Evolutionary conservation across 306 rosid species (phyloP).

Genomic region (Vicia sativa): DNA sequence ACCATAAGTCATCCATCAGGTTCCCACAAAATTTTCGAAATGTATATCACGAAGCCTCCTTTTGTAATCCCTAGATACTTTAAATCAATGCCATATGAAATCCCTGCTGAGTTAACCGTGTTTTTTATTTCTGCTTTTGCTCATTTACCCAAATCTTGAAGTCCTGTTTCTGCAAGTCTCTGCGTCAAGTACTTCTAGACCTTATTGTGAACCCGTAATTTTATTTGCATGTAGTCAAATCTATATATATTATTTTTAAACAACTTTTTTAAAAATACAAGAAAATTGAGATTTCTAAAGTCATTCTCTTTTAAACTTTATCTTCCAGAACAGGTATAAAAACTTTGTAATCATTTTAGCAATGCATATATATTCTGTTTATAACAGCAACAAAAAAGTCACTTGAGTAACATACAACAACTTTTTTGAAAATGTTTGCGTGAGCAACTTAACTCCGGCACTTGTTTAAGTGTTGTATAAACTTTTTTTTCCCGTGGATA

Average conservation of each 20-base stretch:
- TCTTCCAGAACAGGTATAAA: background rate
- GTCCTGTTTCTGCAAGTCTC: background rate
- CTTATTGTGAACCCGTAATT: constrained; percentile 10
- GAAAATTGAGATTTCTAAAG: background rate
- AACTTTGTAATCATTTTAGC: background rate
- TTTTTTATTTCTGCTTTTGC: constrained; percentile 1
- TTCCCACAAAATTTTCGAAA: constrained; percentile 46
- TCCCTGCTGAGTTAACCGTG: constrained; percentile 23
- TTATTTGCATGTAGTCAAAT: constrained; percentile 12
- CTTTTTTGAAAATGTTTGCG: no score
- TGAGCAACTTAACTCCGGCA: no score
- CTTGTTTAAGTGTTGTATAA: no score
- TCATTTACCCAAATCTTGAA: constrained; percentile 7
- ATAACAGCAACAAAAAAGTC: background rate
- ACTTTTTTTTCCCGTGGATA: no score
- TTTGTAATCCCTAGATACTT: constrained; percentile 44
- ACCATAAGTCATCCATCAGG: constrained; percentile 38
- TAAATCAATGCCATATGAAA: constrained; percentile 40
- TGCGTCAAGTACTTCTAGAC: constrained; percentile 5
- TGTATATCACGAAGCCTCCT: constrained; percentile 41
- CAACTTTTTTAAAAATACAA: background rate
- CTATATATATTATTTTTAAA: background rate
- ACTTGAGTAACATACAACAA: no score
- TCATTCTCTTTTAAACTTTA: background rate
- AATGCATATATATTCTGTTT: background rate